Conservation (phyloP, 192 early-diverging fungal genomes). For the Mortierella hygrophila region DNA sequence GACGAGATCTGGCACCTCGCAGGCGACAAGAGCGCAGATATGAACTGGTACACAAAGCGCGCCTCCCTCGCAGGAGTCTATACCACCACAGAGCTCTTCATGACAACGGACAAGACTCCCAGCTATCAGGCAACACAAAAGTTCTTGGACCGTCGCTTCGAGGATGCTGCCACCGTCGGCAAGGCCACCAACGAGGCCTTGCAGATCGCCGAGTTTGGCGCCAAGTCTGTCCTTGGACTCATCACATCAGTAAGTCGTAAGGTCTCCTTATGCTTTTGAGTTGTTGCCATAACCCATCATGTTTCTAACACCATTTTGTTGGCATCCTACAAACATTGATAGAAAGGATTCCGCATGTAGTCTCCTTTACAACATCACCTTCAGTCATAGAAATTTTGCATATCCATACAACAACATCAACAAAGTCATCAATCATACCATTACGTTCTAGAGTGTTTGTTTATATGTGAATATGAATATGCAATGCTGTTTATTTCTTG, state of each 20-base stretch:
- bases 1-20: slow-evolving; percentile 93
- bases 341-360: slow-evolving; percentile 39
- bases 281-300: not conserved
- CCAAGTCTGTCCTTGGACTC: slow-evolving; percentile 58
- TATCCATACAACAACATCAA: not conserved
- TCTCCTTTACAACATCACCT: not conserved
- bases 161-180: slow-evolving; percentile 74
- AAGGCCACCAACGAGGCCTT: slow-evolving; percentile 58
- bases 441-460: not conserved
- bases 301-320: not conserved
- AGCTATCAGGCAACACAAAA: slow-evolving; percentile 77
- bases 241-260: slow-evolving; percentile 60
- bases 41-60: slow-evolving; percentile 93
- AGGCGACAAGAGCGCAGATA: slow-evolving; percentile 84
- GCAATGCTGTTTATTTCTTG: slow-evolving; percentile 56
- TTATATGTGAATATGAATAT: slow-evolving; percentile 37
- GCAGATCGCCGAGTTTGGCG: slow-evolving; percentile 56
- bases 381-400: not conserved
- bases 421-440: not conserved
- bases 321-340: not conserved
- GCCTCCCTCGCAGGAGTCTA: slow-evolving; percentile 86
- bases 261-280: no score
- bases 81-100: slow-evolving; percentile 90
- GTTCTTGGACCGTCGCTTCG: slow-evolving; percentile 86
- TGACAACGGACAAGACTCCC: slow-evolving; percentile 90